Percentiles rank a stretch among this genome's conserved stretches.
Evolutionary conservation across 208 protist species (phyloP).

Genomic region (Jaenimonas drosophilae): DNA sequence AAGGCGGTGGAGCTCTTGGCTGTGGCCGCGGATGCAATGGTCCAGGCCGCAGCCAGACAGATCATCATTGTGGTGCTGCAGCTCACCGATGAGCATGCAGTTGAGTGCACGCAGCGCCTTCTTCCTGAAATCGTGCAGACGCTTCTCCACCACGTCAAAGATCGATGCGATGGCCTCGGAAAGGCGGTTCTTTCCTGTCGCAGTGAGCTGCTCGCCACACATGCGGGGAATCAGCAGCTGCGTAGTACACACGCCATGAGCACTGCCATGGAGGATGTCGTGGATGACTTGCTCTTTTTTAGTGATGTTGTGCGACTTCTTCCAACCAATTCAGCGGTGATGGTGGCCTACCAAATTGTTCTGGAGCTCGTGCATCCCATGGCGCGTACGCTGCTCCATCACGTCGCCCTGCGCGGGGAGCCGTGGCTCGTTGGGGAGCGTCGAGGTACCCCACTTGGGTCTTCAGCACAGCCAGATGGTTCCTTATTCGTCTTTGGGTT

Average conservation of each 20-base stretch:
- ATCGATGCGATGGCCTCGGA: too few relatives aligned
- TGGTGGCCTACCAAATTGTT: neutral
- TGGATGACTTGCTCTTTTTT: conserved; percentile 79
- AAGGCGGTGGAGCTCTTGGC: conserved; percentile 44
- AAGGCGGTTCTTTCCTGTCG: too few relatives aligned
- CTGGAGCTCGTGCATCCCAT: conserved; percentile 15
- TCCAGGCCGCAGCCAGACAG: conserved; percentile 70
- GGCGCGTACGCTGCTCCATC: too few relatives aligned
- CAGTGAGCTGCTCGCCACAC: too few relatives aligned
- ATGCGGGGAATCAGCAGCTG: too few relatives aligned
- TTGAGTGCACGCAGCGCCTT: conserved; percentile 23
- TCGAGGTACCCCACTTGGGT: too few relatives aligned
- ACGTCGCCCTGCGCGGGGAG: too few relatives aligned
- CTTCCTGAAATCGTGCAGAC: too few relatives aligned
- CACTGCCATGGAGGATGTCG: conserved; percentile 46
- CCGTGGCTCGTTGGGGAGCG: too few relatives aligned
- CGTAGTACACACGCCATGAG: conserved; percentile 7
- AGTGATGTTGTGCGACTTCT: conserved; percentile 68
- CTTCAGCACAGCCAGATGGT: too few relatives aligned
- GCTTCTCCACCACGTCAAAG: too few relatives aligned
- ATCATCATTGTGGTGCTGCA: conserved; percentile 67
- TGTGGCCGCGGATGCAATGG: conserved; percentile 41
- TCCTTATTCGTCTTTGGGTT: too few relatives aligned
- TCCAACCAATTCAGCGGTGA: conserved; percentile 6
- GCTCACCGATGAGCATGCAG: conserved; percentile 35